A percentile compares a stretch with the other conserved stretches of the same genome.
Conservation (phyloP, 75 land plant genomes). For the Azolla pinnata region DNA sequence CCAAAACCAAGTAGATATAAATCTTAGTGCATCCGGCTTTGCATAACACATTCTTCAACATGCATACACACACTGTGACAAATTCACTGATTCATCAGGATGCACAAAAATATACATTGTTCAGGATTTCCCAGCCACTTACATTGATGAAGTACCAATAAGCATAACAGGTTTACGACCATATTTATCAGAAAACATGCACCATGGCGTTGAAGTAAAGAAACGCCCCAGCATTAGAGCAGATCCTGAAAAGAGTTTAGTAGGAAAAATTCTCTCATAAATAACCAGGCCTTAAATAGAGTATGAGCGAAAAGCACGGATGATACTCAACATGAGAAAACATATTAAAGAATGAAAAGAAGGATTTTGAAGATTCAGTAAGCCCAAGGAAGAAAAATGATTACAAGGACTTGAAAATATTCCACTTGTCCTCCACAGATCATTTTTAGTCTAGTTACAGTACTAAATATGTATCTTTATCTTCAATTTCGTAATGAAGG, state of each 20-base stretch:
- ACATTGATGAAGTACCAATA: constrained; percentile 35
- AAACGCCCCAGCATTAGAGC: constrained; percentile 57
- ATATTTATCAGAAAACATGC: constrained; percentile 46
- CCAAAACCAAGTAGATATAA: background rate
- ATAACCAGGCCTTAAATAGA: no score
- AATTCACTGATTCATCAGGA: background rate
- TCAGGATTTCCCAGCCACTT: constrained; percentile 18
- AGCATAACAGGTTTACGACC: constrained; percentile 57
- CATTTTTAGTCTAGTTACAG: background rate
- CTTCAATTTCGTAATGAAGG: background rate
- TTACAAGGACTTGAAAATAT: background rate
- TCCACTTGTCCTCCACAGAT: background rate
- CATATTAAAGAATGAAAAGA: background rate
- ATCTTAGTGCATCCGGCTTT: background rate
- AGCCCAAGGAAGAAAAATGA: background rate
- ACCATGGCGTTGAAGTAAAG: constrained; percentile 47
- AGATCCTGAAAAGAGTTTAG: constrained; percentile 51
- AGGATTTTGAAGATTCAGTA: background rate
- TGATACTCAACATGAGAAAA: no score
- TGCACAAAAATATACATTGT: background rate
- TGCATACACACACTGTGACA: background rate
- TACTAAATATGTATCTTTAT: background rate
- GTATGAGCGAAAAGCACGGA: no score
- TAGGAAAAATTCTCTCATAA: no score
- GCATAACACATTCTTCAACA: background rate